A percentile compares a stretch with the other conserved stretches of the same genome.
phyloP scores from a whole-genome alignment of 257 asterid genomes.

The Solanum rostratum region DNA sequence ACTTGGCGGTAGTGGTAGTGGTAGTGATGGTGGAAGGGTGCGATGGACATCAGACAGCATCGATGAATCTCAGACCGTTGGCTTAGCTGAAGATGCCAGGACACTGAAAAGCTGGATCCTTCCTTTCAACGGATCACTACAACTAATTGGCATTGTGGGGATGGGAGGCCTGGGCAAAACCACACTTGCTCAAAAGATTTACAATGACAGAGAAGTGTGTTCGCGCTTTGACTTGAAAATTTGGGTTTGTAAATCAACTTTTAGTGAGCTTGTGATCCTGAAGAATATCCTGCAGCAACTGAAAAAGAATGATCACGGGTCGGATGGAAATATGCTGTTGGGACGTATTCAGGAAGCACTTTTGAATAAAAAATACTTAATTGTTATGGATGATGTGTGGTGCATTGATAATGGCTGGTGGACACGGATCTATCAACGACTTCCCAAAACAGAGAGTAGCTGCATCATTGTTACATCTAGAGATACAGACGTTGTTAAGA shows the following conservation, averaged over 20 bases:
- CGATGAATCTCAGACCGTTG: constrained; percentile 1
- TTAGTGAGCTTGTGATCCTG: constrained; percentile 3
- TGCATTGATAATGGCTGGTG: constrained; percentile 10
- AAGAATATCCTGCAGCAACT: constrained; percentile 11
- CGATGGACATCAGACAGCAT: not conserved
- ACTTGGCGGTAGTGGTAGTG: not conserved
- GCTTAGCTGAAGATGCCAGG: not conserved
- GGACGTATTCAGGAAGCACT: constrained; percentile 1
- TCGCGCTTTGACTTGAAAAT: not conserved
- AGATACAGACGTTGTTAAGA: not conserved
- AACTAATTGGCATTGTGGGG: constrained; percentile 13
- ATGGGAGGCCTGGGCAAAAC: constrained; percentile 22
- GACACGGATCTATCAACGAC: not conserved
- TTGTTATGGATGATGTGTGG: constrained; percentile 24
- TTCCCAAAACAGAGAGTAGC: not conserved
- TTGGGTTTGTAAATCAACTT: constrained; percentile 12
- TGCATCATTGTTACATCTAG: constrained; percentile 21
- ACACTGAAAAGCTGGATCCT: constrained; percentile 6
- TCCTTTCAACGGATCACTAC: not conserved
- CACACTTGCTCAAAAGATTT: constrained; percentile 14
- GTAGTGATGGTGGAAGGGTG: not conserved
- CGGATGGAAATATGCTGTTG: not conserved
- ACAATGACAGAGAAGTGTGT: not conserved
- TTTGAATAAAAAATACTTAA: not conserved
- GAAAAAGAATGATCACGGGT: not conserved